Percentiles rank a stretch among this genome's conserved stretches.
phyloP scores from a whole-genome alignment of 257 asterid species.

The Solanum corneliomulleri region DNA sequence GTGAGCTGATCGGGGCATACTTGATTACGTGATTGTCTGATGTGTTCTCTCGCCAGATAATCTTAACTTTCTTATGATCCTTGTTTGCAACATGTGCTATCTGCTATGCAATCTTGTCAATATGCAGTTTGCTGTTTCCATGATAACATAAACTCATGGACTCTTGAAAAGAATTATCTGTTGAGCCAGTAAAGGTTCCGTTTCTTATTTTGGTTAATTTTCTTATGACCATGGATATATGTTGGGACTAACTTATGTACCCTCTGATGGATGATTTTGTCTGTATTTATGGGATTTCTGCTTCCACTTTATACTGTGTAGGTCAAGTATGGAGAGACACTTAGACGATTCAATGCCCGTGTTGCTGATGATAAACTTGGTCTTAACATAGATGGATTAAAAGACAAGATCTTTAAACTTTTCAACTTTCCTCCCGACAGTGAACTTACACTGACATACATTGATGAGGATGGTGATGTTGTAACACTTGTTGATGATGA shows the following conservation, averaged over 20 bases:
- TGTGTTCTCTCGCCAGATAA: background rate
- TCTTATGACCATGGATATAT: background rate
- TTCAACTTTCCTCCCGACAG: slow-evolving; percentile 46
- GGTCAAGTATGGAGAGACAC: slow-evolving; percentile 64
- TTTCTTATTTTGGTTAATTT: background rate
- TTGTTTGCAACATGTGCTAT: background rate
- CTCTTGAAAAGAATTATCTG: background rate
- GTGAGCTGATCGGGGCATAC: background rate
- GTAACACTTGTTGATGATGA: slow-evolving; percentile 73
- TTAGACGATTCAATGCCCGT: slow-evolving; percentile 65
- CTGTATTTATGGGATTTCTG: background rate
- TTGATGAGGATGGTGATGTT: slow-evolving; percentile 65
- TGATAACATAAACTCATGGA: background rate
- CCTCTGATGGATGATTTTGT: background rate
- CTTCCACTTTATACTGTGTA: slow-evolving; percentile 8
- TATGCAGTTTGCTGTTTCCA: background rate
- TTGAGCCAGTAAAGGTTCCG: background rate
- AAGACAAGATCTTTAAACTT: slow-evolving; percentile 42
- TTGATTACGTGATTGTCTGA: background rate
- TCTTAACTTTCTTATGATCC: background rate
- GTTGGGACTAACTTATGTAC: background rate
- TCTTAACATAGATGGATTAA: slow-evolving; percentile 45
- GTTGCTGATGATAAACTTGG: slow-evolving; percentile 21
- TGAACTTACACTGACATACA: slow-evolving; percentile 52
- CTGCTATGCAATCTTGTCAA: background rate